phyloP scores from a whole-genome alignment of 768 basidiomycete genomes.

The Xerocomellus amylosporus region DNA sequence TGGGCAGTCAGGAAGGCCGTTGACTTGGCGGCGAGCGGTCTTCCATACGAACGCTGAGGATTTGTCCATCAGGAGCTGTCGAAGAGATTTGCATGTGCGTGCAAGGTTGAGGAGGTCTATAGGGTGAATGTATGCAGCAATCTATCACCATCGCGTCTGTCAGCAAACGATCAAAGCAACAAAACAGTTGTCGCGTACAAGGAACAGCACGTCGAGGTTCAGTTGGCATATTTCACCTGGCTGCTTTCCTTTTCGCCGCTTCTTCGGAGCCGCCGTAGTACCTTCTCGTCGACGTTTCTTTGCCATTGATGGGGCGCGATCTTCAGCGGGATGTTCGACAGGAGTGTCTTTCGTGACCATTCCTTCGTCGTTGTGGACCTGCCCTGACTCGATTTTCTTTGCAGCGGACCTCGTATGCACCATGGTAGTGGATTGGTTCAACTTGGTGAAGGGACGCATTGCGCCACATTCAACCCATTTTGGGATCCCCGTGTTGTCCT shows the following conservation, averaged over 20 bases:
- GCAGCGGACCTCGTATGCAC: neutral
- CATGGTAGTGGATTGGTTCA: neutral
- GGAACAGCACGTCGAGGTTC: slow-evolving; percentile 9
- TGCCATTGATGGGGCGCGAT: neutral
- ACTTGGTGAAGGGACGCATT: too few relatives aligned
- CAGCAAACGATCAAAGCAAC: neutral
- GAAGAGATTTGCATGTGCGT: slow-evolving; percentile 37
- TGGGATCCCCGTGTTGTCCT: too few relatives aligned
- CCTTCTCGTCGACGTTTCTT: neutral
- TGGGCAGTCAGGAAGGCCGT: slow-evolving; percentile 42
- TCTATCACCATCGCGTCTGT: slow-evolving; percentile 22
- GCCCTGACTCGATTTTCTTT: neutral
- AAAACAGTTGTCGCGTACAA: neutral
- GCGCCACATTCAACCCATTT: too few relatives aligned
- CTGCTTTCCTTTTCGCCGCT: neutral
- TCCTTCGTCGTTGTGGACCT: too few relatives aligned
- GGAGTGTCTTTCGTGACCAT: too few relatives aligned
- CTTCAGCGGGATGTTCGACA: too few relatives aligned
- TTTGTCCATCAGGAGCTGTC: slow-evolving; percentile 34
- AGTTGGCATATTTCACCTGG: neutral
- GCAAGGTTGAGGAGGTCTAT: slow-evolving; percentile 31
- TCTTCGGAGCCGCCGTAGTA: neutral
- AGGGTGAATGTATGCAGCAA: slow-evolving; percentile 40
- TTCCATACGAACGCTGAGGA: slow-evolving; percentile 29
- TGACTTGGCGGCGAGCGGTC: slow-evolving; percentile 27